Conservation (phyloP, 139 green algal genomes). For the Closterium sp. region DNA sequence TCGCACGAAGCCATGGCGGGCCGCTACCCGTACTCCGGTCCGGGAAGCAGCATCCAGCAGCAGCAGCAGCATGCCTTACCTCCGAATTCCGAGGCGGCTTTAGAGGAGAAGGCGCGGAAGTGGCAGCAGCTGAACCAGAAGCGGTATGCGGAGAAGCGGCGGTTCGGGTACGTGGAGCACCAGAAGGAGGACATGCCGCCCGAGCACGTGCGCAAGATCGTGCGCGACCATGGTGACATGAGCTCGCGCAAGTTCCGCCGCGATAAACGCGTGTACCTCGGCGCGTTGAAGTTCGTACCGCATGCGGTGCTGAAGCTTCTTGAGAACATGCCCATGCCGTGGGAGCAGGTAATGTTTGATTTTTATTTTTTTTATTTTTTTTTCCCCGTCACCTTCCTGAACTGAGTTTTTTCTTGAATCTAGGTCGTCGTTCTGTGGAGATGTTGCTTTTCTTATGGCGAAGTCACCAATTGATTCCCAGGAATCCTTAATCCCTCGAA, state of each 20-base stretch:
- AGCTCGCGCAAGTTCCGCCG: slow-evolving; percentile 91
- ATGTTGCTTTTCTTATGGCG: slow-evolving; percentile 3
- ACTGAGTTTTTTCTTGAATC: not conserved
- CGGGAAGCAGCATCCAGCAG: not conserved
- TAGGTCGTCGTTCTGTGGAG: not conserved
- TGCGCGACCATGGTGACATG: slow-evolving; percentile 98
- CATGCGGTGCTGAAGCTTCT: slow-evolving; percentile 99
- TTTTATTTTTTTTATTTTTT: not conserved
- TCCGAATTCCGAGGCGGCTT: slow-evolving; percentile 22
- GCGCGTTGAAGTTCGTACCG: slow-evolving; percentile 98
- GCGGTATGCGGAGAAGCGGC: slow-evolving; percentile 87
- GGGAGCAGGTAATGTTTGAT: slow-evolving; percentile 75
- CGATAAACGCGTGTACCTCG: slow-evolving; percentile 99
- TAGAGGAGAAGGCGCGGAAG: slow-evolving; percentile 82
- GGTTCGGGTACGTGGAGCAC: slow-evolving; percentile 85
- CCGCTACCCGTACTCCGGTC: not conserved
- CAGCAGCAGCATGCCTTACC: not conserved
- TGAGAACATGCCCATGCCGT: slow-evolving; percentile 99
- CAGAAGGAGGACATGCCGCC: slow-evolving; percentile 98
- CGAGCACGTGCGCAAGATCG: slow-evolving; percentile 98
- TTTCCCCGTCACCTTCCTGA: not conserved
- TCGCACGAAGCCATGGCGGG: not conserved
- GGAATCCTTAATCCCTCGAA: too few species aligned
- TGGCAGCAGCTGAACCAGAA: slow-evolving; percentile 91
- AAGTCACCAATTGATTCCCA: too few species aligned